phyloP scores from a whole-genome alignment of 2,329 filamentous ascomycete genomes.

The Endocalyx cinctus region DNA sequence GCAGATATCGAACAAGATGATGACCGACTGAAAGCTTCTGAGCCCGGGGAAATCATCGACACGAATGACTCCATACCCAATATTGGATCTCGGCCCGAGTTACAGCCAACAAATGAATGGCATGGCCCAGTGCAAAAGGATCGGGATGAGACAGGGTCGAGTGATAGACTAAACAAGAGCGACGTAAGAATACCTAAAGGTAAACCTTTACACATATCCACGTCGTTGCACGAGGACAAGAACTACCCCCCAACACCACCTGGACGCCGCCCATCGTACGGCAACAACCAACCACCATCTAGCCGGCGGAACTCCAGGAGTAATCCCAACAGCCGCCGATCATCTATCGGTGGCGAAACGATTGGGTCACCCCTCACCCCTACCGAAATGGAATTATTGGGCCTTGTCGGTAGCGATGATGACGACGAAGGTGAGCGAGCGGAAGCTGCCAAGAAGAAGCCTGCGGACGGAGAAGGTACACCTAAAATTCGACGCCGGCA shows the following conservation, averaged over 20 bases:
- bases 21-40: conserved; percentile 1
- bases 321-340: conserved; percentile 15
- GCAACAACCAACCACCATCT: conserved; percentile 9
- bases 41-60: not conserved
- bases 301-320: conserved; percentile 12
- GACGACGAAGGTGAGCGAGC: conserved; percentile 10
- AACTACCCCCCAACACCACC: conserved; percentile 6
- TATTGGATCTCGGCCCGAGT: too few relatives aligned
- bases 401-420: too few relatives aligned
- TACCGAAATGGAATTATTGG: conserved; percentile 25
- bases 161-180: not conserved
- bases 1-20: conserved; percentile 6
- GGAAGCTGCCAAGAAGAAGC: conserved; percentile 14
- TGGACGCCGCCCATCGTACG: not conserved
- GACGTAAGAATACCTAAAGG: not conserved
- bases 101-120: not conserved
- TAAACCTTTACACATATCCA: not conserved
- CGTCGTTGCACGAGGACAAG: conserved; percentile 1
- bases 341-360: conserved; percentile 11
- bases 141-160: not conserved
- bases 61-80: too few relatives aligned
- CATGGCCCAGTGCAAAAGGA: not conserved
- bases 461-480: conserved; percentile 13
- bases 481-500: conserved; percentile 17
- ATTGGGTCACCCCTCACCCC: conserved; percentile 24